phyloP scores from a whole-genome alignment of 1,284 basidiomycete species.

The Kwoniella shivajii region DNA sequence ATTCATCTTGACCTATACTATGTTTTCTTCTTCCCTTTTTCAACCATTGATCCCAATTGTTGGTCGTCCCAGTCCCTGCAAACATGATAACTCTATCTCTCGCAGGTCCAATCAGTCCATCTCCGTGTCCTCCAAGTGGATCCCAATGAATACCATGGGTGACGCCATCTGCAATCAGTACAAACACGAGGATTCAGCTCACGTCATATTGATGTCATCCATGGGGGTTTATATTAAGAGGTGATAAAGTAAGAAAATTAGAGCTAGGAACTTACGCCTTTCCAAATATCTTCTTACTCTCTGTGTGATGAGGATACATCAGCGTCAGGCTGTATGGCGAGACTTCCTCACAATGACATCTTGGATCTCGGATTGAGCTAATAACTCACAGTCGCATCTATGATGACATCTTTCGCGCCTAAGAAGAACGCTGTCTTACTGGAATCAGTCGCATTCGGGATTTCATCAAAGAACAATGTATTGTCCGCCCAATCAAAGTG shows the following conservation, averaged over 20 bases:
- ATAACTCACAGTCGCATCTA: conserved; percentile 59
- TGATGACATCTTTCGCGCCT: conserved; percentile 76
- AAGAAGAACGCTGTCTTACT: conserved; percentile 65
- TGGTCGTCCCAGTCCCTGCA: conserved; percentile 56
- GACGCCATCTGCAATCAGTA: conserved; percentile 63
- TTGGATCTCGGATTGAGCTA: background rate
- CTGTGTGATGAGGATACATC: conserved; percentile 50
- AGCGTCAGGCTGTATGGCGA: background rate
- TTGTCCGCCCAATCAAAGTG: conserved; percentile 74
- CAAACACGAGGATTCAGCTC: too few relatives aligned
- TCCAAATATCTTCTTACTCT: conserved; percentile 72
- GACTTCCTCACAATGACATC: background rate
- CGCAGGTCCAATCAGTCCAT: conserved; percentile 65
- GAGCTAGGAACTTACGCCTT: conserved; percentile 46
- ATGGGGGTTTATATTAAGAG: background rate
- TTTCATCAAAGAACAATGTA: conserved; percentile 83
- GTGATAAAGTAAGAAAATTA: background rate
- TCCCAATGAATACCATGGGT: conserved; percentile 70
- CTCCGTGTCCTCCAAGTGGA: conserved; percentile 69
- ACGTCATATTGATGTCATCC: too few relatives aligned
- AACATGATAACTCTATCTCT: conserved; percentile 68
- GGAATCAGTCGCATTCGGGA: conserved; percentile 68
- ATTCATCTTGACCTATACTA: conserved; percentile 28
- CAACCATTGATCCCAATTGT: conserved; percentile 40
- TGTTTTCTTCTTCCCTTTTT: conserved; percentile 32